Conservation (phyloP, 2,329 filamentous ascomycete genomes). For the Trichoderma sp. region DNA sequence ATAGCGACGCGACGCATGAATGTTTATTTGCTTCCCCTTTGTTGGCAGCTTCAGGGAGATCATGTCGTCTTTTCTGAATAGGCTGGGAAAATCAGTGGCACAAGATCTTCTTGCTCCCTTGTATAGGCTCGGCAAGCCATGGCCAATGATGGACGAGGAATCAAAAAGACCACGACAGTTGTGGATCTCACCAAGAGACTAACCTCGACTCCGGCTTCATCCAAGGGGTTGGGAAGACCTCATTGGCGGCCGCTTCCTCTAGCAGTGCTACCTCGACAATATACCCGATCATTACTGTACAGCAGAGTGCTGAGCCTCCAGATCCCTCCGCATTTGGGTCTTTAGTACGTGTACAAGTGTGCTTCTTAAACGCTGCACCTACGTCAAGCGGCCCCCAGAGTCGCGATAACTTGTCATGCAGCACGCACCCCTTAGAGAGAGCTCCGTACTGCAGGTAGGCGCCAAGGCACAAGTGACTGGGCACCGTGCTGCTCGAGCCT, state of each 20-base stretch:
- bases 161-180: slow-evolving; percentile 12
- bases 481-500: neutral
- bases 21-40: neutral
- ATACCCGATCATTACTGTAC: neutral
- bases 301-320: neutral
- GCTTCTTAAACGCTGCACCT: neutral
- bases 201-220: slow-evolving; percentile 10
- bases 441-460: neutral
- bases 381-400: neutral
- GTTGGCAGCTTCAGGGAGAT: slow-evolving; percentile 1
- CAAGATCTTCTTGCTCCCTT: slow-evolving; percentile 10
- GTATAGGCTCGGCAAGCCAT: slow-evolving; percentile 2
- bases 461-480: neutral
- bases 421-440: neutral
- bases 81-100: neutral
- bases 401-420: neutral
- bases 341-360: neutral
- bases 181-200: slow-evolving; percentile 17
- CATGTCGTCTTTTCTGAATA: slow-evolving; percentile 2
- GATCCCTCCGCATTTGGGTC: neutral
- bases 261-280: slow-evolving; percentile 6
- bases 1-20: neutral
- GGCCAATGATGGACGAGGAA: slow-evolving; percentile 18
- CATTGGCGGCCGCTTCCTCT: slow-evolving; percentile 22
- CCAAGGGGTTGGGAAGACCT: slow-evolving; percentile 15